Evolutionary conservation across 2,329 filamentous ascomycete species (phyloP).

Genomic region (Zelopaecilomyces penicillatus): DNA sequence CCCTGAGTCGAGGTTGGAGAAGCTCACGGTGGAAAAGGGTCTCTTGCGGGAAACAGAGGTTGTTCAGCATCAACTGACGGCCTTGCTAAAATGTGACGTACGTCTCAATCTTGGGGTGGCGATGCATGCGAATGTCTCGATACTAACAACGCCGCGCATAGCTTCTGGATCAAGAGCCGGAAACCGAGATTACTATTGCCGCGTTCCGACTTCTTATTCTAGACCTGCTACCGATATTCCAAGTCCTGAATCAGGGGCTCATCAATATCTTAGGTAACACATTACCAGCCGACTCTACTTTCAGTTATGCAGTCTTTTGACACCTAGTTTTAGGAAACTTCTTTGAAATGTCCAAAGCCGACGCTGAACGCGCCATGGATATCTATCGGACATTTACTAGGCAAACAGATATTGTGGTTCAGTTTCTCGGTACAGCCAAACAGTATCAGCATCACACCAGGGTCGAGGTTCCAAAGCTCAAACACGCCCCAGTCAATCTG

Average conservation of each 20-base stretch:
- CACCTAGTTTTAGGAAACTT: conserved; percentile 62
- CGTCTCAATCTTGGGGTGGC: conserved; percentile 23
- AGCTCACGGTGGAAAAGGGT: conserved; percentile 82
- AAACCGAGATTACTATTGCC: conserved; percentile 94
- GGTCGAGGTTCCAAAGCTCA: conserved; percentile 91
- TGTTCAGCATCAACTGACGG: conserved; percentile 80
- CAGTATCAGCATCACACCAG: conserved; percentile 88
- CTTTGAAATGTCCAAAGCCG: conserved; percentile 93
- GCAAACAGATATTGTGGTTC: conserved; percentile 87
- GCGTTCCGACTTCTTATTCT: conserved; percentile 87
- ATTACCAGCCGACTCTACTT: conserved; percentile 4
- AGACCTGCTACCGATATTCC: conserved; percentile 83
- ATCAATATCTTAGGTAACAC: conserved; percentile 83
- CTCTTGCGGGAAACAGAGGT: conserved; percentile 83
- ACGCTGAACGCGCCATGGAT: conserved; percentile 82
- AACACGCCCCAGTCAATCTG: conserved; percentile 90
- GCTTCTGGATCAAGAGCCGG: conserved; percentile 79
- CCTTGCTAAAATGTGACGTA: conserved; percentile 83
- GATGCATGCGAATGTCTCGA: no score
- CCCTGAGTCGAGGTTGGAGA: conserved; percentile 76
- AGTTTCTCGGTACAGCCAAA: conserved; percentile 78
- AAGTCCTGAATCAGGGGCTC: conserved; percentile 91
- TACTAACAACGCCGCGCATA: conserved; percentile 23
- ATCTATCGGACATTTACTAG: conserved; percentile 90
- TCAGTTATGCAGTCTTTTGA: conserved; percentile 14